Evolutionary conservation across 2,329 filamentous ascomycete genomes (phyloP), one percentile per base, ranked within the genome.

Genomic region (Claviceps arundinis): DNA sequence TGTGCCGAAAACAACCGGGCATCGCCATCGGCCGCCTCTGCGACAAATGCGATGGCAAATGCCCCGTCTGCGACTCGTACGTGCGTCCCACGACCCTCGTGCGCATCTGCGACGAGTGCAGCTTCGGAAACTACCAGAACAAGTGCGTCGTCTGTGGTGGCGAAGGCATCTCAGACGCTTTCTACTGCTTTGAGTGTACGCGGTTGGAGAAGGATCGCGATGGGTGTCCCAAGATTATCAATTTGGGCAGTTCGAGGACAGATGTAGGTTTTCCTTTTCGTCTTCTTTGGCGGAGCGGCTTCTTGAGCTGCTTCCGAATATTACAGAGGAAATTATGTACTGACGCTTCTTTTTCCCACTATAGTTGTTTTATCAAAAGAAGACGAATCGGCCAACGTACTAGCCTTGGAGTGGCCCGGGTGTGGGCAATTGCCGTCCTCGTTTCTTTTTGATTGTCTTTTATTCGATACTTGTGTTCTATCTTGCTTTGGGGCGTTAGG

Each of bases 31-130:
- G 93, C 67, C 90, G 93, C 53, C 87, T 98, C 66, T 98, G 93
- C 79, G 93, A 98, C 75, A 98, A 98, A 74, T 98, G 93, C 77
- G 93, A 98, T 74, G 93, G 93, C 70, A 98, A 98, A 76, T 98
- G 93, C 65, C 93, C 93, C 59, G 90, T 98, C 56, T 98, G 93
- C 81, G 93, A 98, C 69, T 95, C 88, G 56, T 98, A 98, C 79
- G 93, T 98, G 57, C 90, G 93, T 16, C 93, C 93, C 13, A 98
- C 93, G 30, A 97, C 93, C 8, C 84, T 97, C 53, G 93, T 95
- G 55, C 89, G 91, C 64, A 97, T 98, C 74, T 98, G 93, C 76
- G 93, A 98, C 75, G 93, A 98, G 73, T 98, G 93, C 77, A 90
- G 87, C 67, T 98, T 98, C 69, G 93, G 93, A 65, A 98, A 98